These are phyloP conservation scores for Cercis canadensis DNA, from an alignment of 306 rosid genomes.

Conservation along the genomic window DNA sequence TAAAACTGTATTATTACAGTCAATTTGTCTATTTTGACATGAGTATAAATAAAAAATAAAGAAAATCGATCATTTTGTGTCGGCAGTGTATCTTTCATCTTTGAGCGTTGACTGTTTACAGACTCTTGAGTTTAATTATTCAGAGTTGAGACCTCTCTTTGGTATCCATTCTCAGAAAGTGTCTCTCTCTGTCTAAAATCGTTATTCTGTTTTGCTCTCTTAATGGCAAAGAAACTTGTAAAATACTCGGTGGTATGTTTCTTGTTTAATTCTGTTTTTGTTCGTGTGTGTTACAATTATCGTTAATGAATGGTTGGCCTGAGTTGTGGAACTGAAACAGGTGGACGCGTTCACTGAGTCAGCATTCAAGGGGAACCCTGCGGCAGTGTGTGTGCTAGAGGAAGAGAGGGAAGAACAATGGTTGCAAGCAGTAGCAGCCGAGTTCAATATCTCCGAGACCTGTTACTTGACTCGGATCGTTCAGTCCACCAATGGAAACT, in stretches of 20 bases:
- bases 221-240: conserved; percentile 43
- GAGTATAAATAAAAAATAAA: no score
- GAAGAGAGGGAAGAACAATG: conserved; percentile 62
- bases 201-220: no score
- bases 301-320: background rate
- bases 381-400: conserved; percentile 71
- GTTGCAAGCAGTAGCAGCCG: conserved; percentile 65
- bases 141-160: no score
- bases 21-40: no score
- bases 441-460: conserved; percentile 65
- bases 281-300: background rate
- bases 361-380: conserved; percentile 79
- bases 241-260: conserved; percentile 52
- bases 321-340: conserved; percentile 31
- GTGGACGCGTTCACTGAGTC: conserved; percentile 73
- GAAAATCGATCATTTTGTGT: no score
- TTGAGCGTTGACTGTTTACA: no score
- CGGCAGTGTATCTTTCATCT: no score
- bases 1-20: no score
- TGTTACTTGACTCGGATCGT: conserved; percentile 48
- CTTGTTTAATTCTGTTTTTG: background rate
- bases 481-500: conserved; percentile 19
- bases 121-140: no score
- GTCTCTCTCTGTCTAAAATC: no score
- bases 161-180: no score